Conservation (phyloP, 805 yeast species). For the Saturnispora halmiae region DNA sequence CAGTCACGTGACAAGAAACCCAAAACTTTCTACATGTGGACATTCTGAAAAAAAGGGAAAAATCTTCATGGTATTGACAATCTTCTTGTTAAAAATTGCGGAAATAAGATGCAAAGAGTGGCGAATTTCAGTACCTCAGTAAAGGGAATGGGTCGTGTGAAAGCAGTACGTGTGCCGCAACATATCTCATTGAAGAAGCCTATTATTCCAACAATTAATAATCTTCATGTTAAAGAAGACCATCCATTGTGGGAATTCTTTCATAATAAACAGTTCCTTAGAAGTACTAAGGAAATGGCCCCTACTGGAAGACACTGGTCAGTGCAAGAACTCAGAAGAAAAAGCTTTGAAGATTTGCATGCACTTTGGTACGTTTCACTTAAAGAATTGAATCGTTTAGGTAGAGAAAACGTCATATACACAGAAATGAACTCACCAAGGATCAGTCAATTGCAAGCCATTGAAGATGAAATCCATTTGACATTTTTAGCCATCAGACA, state of each 20-base stretch:
- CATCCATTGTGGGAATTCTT: conserved; percentile 97
- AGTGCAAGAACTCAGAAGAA: conserved; percentile 79
- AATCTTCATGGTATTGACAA: too few relatives aligned
- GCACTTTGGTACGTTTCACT: conserved; percentile 81
- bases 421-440: conserved; percentile 29
- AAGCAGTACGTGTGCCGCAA: conserved; percentile 34
- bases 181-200: conserved; percentile 62
- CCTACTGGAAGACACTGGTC: conserved; percentile 71
- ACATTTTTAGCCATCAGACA: conserved; percentile 78
- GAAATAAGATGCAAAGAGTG: neutral
- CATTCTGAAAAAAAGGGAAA: too few relatives aligned
- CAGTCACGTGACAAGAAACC: conserved; percentile 1
- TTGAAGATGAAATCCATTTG: conserved; percentile 38
- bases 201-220: conserved; percentile 70
- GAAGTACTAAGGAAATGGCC: conserved; percentile 47
- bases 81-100: neutral
- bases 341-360: conserved; percentile 87
- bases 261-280: conserved; percentile 48
- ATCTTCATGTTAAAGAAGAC: conserved; percentile 63
- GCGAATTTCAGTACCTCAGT: conserved; percentile 29
- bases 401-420: conserved; percentile 62
- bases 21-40: too few relatives aligned
- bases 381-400: conserved; percentile 71
- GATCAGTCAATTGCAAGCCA: conserved; percentile 15
- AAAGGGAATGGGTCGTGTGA: conserved; percentile 26